Percentiles rank a stretch among this genome's conserved stretches.
Evolutionary conservation across 2,329 filamentous ascomycete species (phyloP).

Genomic region (Ophiobolus disseminans): DNA sequence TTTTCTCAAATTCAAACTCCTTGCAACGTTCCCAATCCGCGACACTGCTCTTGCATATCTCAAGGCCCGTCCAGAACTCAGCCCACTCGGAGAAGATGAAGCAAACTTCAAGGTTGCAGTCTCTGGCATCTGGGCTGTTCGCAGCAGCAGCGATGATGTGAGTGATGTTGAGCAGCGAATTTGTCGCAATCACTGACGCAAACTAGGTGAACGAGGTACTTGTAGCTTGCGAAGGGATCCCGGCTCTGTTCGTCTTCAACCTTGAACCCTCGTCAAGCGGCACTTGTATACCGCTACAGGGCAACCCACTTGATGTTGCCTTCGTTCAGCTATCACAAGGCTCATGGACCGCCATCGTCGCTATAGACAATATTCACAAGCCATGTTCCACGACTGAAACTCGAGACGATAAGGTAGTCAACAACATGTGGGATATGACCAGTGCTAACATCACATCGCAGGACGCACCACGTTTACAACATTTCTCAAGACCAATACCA

Average conservation of each 20-base stretch:
- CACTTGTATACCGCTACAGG: slow-evolving; percentile 59
- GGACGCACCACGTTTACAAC: slow-evolving; percentile 32
- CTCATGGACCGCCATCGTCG: slow-evolving; percentile 51
- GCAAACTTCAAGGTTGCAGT: slow-evolving; percentile 53
- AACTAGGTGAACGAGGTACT: slow-evolving; percentile 40
- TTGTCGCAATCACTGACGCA: slow-evolving; percentile 8
- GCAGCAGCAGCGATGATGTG: slow-evolving; percentile 36
- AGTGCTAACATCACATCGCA: slow-evolving; percentile 8
- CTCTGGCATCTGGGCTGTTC: slow-evolving; percentile 59
- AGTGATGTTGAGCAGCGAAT: slow-evolving; percentile 46
- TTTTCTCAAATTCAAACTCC: slow-evolving; percentile 68
- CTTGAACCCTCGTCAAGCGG: slow-evolving; percentile 55
- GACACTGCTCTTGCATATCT: slow-evolving; percentile 31
- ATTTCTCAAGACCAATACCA: slow-evolving; percentile 24
- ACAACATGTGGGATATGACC: neutral
- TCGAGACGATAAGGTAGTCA: slow-evolving; percentile 37
- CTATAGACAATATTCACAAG: slow-evolving; percentile 62
- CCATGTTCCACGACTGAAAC: slow-evolving; percentile 57
- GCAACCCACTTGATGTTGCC: slow-evolving; percentile 70
- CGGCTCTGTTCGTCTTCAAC: slow-evolving; percentile 70
- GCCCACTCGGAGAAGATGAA: slow-evolving; percentile 12
- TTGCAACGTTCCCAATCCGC: slow-evolving; percentile 59
- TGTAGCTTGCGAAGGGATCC: slow-evolving; percentile 55
- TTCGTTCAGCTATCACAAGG: slow-evolving; percentile 24
- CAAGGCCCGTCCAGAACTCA: slow-evolving; percentile 23